Base-by-base conservation (phyloP, 345 rosid species). In the Ceriops zippeliana region DNA sequence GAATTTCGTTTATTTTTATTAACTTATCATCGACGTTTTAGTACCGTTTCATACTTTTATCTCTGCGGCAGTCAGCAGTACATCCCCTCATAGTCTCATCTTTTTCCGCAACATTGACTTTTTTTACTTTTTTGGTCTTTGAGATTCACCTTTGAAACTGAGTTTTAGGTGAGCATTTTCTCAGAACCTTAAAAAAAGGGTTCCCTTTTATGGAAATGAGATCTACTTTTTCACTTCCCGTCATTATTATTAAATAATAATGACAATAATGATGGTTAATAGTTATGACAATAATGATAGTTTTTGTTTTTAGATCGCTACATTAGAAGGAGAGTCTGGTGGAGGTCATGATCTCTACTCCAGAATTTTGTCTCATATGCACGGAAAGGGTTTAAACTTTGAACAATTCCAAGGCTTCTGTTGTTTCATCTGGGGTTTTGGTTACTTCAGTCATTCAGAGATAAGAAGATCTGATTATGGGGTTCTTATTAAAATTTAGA, bases 151-250 rank as follows among this genome's bases (percentile, higher is more conserved):
- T 65, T 74, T 37, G 66, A 61, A 66, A 73, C 85, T 61, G 78
- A 71, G 86, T 81, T 79, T 81, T 74, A 72, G 77, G 85, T 79
- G 83, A 80, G 86, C 62, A 70, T 80, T 80, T 80, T 75, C 81
- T 65, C 60, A 70, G 87, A 63, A 82, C 84, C 70, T 67, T 74
- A 72, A 73, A 22, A 83, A 83, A 54, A 72, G 79, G 79, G 74
- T 62, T 76, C 79, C 90, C 71, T 80, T 80, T 86, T 80, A 80
- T 78, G 82, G 85, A 83, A 83, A 86, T 73, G 82, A 82, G 86
- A 86, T 86, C 86, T 82, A 77, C 87, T 75, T 86, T 81, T 82
- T 70, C 68, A 73, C 73, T 60, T 78, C 67, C 78, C 82, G 54
- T 83, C 81, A 85, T 75, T 58, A 80, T 70, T 26, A 13, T 42